Evolutionary conservation across 257 asterid genomes (phyloP).

Genomic region (Avicennia marina): DNA sequence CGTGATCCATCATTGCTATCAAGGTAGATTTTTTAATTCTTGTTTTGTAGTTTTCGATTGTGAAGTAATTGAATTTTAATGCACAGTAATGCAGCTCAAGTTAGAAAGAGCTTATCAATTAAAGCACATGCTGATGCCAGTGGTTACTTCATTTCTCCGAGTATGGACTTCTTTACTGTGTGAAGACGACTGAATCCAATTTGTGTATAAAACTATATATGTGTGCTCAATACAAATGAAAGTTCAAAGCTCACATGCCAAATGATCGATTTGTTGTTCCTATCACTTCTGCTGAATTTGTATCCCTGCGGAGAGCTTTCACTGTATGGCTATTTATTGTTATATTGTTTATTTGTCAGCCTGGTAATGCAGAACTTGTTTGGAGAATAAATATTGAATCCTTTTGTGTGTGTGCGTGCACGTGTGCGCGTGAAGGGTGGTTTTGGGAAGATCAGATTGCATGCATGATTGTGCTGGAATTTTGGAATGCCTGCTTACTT

Average conservation of each 20-base stretch:
- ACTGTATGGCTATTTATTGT: slow-evolving; percentile 45
- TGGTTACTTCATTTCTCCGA: slow-evolving; percentile 72
- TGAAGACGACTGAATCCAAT: slow-evolving; percentile 9
- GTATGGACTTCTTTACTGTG: slow-evolving; percentile 38
- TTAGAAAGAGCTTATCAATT: slow-evolving; percentile 77
- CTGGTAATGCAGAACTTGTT: background rate
- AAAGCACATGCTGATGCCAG: slow-evolving; percentile 71
- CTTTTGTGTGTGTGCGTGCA: background rate
- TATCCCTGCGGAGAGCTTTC: slow-evolving; percentile 82
- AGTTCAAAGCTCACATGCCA: too few species aligned
- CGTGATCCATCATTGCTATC: slow-evolving; percentile 88
- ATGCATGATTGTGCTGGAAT: background rate
- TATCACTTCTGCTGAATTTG: slow-evolving; percentile 87
- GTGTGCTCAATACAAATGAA: too few species aligned
- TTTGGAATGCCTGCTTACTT: background rate
- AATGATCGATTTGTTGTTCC: slow-evolving; percentile 78
- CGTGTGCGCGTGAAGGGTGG: background rate
- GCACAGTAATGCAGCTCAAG: slow-evolving; percentile 86
- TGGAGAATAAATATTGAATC: background rate
- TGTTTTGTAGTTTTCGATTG: background rate
- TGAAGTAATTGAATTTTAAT: slow-evolving; percentile 17
- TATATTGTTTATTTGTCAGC: background rate
- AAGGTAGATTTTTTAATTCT: slow-evolving; percentile 42
- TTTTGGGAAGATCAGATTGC: background rate
- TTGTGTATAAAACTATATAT: background rate